Conservation (phyloP, 805 yeast genomes). For the Pichia exigua region DNA sequence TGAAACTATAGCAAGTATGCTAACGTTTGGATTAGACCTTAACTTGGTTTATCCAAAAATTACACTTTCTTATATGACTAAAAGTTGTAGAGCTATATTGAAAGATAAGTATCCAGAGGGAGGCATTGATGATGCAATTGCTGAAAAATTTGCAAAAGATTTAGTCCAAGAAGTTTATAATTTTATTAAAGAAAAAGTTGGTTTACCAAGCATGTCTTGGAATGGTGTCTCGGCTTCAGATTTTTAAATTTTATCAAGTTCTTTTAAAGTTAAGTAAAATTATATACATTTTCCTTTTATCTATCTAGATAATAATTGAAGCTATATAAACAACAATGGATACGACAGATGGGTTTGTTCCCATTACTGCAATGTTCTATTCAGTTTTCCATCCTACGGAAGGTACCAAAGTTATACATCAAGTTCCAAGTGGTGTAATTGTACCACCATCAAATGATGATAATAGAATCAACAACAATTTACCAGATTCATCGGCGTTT, state of each 20-base stretch:
- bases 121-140: conserved; percentile 3
- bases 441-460: conserved; percentile 30
- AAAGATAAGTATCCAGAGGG: conserved; percentile 3
- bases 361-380: conserved; percentile 83
- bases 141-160: conserved; percentile 8
- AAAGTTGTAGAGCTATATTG: conserved; percentile 6
- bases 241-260: not conserved
- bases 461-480: conserved; percentile 5
- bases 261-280: too few relatives aligned
- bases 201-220: conserved; percentile 9
- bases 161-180: conserved; percentile 4
- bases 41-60: conserved; percentile 7
- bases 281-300: not conserved
- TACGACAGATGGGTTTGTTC: conserved; percentile 57
- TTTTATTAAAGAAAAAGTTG: conserved; percentile 3
- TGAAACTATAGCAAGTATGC: conserved; percentile 13
- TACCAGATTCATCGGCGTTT: conserved; percentile 27
- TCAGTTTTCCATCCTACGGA: conserved; percentile 93
- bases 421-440: conserved; percentile 76
- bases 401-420: conserved; percentile 86
- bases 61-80: conserved; percentile 6
- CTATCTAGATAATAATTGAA: too few relatives aligned
- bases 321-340: conserved; percentile 15
- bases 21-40: conserved; percentile 11
- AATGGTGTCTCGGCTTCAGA: conserved; percentile 5